Conservation (phyloP, 306 rosid species). For the Fagus crenata region DNA sequence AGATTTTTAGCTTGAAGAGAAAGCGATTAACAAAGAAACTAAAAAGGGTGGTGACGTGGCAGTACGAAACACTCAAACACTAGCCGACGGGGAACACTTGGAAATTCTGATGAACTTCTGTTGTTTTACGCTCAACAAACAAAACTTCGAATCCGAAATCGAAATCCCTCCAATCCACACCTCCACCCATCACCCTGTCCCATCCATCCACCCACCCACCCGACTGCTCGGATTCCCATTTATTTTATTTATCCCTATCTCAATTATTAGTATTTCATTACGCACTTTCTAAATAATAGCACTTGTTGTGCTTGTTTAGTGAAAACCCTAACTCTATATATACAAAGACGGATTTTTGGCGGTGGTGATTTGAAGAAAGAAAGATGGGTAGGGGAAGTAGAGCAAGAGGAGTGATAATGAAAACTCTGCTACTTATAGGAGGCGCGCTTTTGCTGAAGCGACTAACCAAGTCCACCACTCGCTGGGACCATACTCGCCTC, state of each 20-base stretch:
- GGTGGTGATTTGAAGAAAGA: not conserved
- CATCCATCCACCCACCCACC: not conserved
- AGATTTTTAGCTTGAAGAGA: too few species aligned
- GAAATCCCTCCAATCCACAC: too few species aligned
- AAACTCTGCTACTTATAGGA: conserved; percentile 70
- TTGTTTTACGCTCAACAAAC: too few species aligned
- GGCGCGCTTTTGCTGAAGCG: conserved; percentile 87
- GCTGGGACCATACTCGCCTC: conserved; percentile 93
- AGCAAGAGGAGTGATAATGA: conserved; percentile 68
- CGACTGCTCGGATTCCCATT: not conserved
- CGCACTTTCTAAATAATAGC: too few species aligned
- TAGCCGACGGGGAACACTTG: too few species aligned
- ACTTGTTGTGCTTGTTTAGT: too few species aligned
- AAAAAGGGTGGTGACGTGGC: too few species aligned
- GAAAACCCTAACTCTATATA: not conserved
- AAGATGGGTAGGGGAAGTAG: conserved; percentile 58
- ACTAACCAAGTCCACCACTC: conserved; percentile 93
- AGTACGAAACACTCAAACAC: too few species aligned
- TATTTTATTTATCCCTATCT: not conserved
- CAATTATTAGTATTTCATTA: not conserved
- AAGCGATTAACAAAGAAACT: too few species aligned
- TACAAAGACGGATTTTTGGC: not conserved
- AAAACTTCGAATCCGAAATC: too few species aligned
- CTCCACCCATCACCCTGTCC: not conserved
- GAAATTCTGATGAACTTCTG: too few species aligned